phyloP scores from a whole-genome alignment of 208 protist species.

The Zelonia costaricensis region DNA sequence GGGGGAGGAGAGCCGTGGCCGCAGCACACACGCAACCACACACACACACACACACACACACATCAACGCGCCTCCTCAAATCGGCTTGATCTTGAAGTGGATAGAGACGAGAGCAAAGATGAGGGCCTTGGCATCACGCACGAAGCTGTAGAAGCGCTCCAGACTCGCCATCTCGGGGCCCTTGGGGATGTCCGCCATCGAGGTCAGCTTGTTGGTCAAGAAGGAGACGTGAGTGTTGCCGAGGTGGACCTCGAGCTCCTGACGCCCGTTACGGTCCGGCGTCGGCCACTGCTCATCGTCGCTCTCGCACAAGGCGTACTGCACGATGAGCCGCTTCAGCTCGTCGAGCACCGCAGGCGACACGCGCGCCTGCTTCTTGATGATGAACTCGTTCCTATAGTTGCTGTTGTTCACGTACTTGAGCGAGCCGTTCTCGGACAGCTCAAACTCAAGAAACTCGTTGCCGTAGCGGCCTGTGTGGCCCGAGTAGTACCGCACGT shows the following conservation, averaged over 20 bases:
- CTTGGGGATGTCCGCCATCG: slow-evolving; percentile 69
- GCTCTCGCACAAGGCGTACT: slow-evolving; percentile 63
- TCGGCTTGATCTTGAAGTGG: slow-evolving; percentile 89
- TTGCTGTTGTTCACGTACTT: slow-evolving; percentile 91
- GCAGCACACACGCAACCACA: too few species aligned
- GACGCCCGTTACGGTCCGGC: slow-evolving; percentile 83
- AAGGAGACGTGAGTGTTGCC: slow-evolving; percentile 88
- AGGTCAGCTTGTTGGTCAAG: slow-evolving; percentile 88
- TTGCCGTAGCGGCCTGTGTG: slow-evolving; percentile 90
- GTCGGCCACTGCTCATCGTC: slow-evolving; percentile 86
- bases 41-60: neutral
- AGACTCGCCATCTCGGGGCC: slow-evolving; percentile 49
- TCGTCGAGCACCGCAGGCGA: slow-evolving; percentile 75
- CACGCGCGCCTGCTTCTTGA: slow-evolving; percentile 82
- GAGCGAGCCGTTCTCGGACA: slow-evolving; percentile 75
- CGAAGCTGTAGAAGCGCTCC: slow-evolving; percentile 79
- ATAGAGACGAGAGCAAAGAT: slow-evolving; percentile 82
- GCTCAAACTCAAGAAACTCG: slow-evolving; percentile 89
- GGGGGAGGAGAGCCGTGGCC: too few species aligned
- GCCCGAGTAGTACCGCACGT: slow-evolving; percentile 85
- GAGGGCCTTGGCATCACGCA: slow-evolving; percentile 77
- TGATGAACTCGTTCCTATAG: slow-evolving; percentile 90
- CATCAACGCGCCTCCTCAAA: slow-evolving; percentile 10
- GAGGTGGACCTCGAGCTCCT: slow-evolving; percentile 89
- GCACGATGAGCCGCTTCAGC: slow-evolving; percentile 71